A percentile compares a stretch with the other conserved stretches of the same genome.
phyloP scores from a whole-genome alignment of 805 yeast genomes.

The Vanderwaltozyma verrucispora region DNA sequence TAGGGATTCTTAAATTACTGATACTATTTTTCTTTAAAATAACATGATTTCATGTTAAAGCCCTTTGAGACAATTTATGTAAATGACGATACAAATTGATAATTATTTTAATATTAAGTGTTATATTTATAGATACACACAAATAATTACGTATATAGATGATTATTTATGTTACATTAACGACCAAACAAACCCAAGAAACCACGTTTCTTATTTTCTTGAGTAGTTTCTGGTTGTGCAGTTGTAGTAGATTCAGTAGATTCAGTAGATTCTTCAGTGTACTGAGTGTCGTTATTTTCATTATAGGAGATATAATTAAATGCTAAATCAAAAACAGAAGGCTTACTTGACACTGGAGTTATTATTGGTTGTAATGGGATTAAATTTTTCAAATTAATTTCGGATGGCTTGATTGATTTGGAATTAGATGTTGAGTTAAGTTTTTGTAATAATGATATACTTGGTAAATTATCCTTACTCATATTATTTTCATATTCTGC shows the following conservation, averaged over 20 bases:
- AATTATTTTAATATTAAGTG: no score
- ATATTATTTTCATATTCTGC: constrained; percentile 28
- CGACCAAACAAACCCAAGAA: constrained; percentile 69
- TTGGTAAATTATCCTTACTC: constrained; percentile 4
- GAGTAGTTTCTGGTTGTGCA: constrained; percentile 2
- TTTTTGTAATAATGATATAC: constrained; percentile 33
- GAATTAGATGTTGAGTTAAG: constrained; percentile 6
- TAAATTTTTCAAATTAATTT: constrained; percentile 16
- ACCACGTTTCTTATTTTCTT: constrained; percentile 44
- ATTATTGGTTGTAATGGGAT: constrained; percentile 32
- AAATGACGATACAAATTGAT: no score
- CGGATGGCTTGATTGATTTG: constrained; percentile 11
- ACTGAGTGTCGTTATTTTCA: constrained; percentile 9
- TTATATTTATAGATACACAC: no score
- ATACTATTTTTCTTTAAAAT: no score
- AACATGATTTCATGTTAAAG: no score
- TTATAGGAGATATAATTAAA: constrained; percentile 63
- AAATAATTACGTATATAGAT: no score
- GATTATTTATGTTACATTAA: constrained; percentile 5
- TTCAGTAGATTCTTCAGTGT: constrained; percentile 4
- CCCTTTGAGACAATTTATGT: no score
- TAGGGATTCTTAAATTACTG: no score
- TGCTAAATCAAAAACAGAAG: constrained; percentile 86
- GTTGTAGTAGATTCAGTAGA: background rate
- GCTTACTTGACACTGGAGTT: constrained; percentile 64